Conservation (phyloP, 805 yeast genomes). For the Maudiozyma pseudohumilis region DNA sequence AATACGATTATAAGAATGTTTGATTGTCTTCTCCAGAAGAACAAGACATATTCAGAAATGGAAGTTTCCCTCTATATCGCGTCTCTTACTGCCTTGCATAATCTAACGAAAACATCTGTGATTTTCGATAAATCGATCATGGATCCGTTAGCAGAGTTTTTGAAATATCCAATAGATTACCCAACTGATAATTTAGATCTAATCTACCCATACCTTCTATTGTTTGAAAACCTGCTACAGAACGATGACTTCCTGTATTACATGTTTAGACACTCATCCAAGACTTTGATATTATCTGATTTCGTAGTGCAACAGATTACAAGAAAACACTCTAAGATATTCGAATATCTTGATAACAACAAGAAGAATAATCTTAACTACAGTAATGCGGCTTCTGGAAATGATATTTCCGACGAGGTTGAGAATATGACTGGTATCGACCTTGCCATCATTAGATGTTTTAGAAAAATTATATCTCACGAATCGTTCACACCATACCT, state of each 20-base stretch:
- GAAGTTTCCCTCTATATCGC: slow-evolving; percentile 14
- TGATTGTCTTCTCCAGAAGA: slow-evolving; percentile 1
- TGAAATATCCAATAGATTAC: slow-evolving; percentile 16
- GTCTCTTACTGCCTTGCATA: slow-evolving; percentile 17
- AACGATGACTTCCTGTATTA: slow-evolving; percentile 20
- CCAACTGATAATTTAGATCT: slow-evolving; percentile 7
- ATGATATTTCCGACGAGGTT: background rate
- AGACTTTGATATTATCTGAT: slow-evolving; percentile 12
- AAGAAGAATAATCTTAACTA: background rate
- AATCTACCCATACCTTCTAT: slow-evolving; percentile 14
- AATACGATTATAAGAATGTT: slow-evolving; percentile 10
- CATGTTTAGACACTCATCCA: slow-evolving; percentile 15
- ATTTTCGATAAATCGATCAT: slow-evolving; percentile 14
- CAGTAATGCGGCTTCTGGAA: background rate
- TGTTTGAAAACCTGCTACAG: slow-evolving; percentile 15
- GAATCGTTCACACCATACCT: slow-evolving; percentile 31
- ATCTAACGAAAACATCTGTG: slow-evolving; percentile 14
- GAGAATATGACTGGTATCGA: slow-evolving; percentile 7
- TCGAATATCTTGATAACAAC: background rate
- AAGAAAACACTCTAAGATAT: slow-evolving; percentile 10
- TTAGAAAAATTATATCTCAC: slow-evolving; percentile 24
- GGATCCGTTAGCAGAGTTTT: slow-evolving; percentile 11
- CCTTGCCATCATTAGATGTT: slow-evolving; percentile 20
- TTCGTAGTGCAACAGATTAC: slow-evolving; percentile 12
- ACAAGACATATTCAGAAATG: slow-evolving; percentile 14